Percentiles rank a stretch among this genome's conserved stretches.
phyloP scores from a whole-genome alignment of 2,329 filamentous ascomycete species.

The Colletotrichum lentis region DNA sequence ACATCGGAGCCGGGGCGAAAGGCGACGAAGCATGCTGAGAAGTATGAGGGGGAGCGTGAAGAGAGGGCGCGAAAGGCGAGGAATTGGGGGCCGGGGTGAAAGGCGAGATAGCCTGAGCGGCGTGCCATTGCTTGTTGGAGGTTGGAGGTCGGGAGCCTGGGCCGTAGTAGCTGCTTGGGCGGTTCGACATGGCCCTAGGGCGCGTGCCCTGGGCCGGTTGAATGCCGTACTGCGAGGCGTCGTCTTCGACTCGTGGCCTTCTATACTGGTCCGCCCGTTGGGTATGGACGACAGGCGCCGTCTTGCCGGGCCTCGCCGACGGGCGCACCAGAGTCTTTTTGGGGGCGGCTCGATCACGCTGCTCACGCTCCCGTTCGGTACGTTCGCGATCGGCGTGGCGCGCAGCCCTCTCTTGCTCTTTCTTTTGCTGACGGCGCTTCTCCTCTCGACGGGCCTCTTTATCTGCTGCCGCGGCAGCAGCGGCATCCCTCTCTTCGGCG shows the following conservation, averaged over 20 bases:
- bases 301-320: constrained; percentile 49
- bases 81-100: constrained; percentile 1
- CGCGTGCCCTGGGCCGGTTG: constrained; percentile 43
- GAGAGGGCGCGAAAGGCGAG: constrained; percentile 6
- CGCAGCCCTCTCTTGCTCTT: constrained; percentile 44
- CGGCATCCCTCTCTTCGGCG: not conserved
- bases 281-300: constrained; percentile 43
- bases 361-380: constrained; percentile 37
- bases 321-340: constrained; percentile 44
- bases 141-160: constrained; percentile 36
- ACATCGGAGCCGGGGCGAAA: constrained; percentile 16
- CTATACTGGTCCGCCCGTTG: constrained; percentile 39
- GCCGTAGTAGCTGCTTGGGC: constrained; percentile 38
- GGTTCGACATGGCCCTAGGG: constrained; percentile 36
- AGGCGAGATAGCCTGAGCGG: constrained; percentile 14
- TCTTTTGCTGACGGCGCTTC: constrained; percentile 38
- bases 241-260: constrained; percentile 43
- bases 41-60: constrained; percentile 7
- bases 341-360: constrained; percentile 37
- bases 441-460: constrained; percentile 39
- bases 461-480: constrained; percentile 34
- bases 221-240: constrained; percentile 52
- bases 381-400: constrained; percentile 42
- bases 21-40: constrained; percentile 20
- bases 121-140: constrained; percentile 37